phyloP scores from a whole-genome alignment of 2,329 filamentous ascomycete genomes.

The Arthrobotrys entomopaga region DNA sequence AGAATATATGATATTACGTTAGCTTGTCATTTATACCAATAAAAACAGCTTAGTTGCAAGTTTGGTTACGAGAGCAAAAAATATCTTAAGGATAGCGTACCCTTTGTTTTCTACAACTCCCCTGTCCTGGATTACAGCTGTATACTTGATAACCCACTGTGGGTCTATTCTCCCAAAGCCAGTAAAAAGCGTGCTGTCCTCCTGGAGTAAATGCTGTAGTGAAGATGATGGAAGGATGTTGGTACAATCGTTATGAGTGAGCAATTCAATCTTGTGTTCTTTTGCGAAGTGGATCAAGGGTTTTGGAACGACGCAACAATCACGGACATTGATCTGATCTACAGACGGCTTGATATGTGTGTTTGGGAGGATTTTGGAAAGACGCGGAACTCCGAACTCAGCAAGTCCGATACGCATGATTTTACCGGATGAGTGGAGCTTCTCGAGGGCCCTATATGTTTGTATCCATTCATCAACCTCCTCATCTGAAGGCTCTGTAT shows the following conservation, averaged over 20 bases:
- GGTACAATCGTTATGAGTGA: constrained; percentile 93
- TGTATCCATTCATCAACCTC: constrained; percentile 55
- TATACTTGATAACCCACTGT: constrained; percentile 97
- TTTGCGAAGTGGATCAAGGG: constrained; percentile 86
- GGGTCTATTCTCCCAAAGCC: constrained; percentile 75
- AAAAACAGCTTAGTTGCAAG: neutral
- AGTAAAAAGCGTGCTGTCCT: constrained; percentile 64
- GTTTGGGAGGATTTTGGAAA: constrained; percentile 78
- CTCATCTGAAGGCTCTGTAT: constrained; percentile 60
- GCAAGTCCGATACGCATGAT: constrained; percentile 83
- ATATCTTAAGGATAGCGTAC: constrained; percentile 65
- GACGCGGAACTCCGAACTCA: constrained; percentile 87
- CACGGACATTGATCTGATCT: constrained; percentile 93
- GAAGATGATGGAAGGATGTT: constrained; percentile 89
- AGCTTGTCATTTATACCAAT: neutral
- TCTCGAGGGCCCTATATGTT: constrained; percentile 70
- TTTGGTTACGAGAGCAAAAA: neutral
- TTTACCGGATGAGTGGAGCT: constrained; percentile 74
- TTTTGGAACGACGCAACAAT: constrained; percentile 95
- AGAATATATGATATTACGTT: neutral
- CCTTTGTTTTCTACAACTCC: constrained; percentile 99
- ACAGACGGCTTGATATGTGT: constrained; percentile 80
- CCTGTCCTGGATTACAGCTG: constrained; percentile 89
- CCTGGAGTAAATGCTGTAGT: constrained; percentile 81
- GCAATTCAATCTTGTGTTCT: constrained; percentile 80